These are phyloP conservation scores for Fusarium drepaniforme DNA, from an alignment of 2,329 filamentous ascomycete species.

Conservation along the genomic window DNA sequence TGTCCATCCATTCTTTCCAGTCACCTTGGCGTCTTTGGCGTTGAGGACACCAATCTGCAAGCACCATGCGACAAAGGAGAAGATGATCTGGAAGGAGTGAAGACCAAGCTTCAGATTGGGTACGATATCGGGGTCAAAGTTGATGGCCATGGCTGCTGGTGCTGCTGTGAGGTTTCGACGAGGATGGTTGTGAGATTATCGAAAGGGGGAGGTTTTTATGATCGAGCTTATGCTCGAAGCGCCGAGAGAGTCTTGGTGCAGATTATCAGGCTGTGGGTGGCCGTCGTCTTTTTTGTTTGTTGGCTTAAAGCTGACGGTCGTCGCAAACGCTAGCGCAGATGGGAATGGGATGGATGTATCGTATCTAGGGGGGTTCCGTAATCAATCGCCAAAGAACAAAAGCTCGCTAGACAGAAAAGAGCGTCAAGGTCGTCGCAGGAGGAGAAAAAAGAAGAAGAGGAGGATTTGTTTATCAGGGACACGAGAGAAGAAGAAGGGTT, in stretches of 20 bases:
- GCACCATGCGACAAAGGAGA: slow-evolving; percentile 68
- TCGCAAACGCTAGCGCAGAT: slow-evolving; percentile 29
- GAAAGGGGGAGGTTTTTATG: not conserved
- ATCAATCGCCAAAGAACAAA: slow-evolving; percentile 22
- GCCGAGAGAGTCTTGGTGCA: not conserved
- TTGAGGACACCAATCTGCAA: slow-evolving; percentile 72
- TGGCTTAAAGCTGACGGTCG: slow-evolving; percentile 30
- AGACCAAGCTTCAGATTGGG: slow-evolving; percentile 69
- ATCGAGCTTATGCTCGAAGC: not conserved
- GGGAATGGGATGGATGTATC: not conserved
- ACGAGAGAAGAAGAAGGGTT: not conserved
- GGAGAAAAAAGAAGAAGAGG: not conserved
- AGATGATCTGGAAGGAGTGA: slow-evolving; percentile 66
- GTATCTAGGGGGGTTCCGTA: slow-evolving; percentile 15
- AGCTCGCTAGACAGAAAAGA: slow-evolving; percentile 18
- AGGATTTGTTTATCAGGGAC: slow-evolving; percentile 10
- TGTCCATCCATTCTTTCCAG: slow-evolving; percentile 72
- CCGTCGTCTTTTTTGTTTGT: slow-evolving; percentile 15
- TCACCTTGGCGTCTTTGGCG: slow-evolving; percentile 60
- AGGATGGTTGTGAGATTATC: not conserved
- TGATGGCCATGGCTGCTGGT: slow-evolving; percentile 60
- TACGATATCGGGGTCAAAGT: slow-evolving; percentile 66
- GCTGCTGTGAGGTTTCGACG: slow-evolving; percentile 12
- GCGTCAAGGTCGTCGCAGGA: slow-evolving; percentile 12
- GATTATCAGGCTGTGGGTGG: slow-evolving; percentile 10